Evolutionary conservation across 805 yeast genomes (phyloP).

Genomic region (Saccharomycopsis babjevae): DNA sequence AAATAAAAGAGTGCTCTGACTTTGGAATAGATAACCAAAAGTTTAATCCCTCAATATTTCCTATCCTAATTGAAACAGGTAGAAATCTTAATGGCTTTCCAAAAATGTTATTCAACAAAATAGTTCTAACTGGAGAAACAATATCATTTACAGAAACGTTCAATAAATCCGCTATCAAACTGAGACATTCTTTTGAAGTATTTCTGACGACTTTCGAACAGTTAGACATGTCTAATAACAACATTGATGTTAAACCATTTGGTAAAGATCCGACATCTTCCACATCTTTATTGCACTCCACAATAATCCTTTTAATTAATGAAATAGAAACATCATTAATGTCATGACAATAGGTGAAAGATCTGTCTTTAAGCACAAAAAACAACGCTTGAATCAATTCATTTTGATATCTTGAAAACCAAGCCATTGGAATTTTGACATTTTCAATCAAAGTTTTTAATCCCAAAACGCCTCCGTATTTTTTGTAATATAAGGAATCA

Average conservation of each 20-base stretch:
- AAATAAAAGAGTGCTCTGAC: slow-evolving; percentile 75
- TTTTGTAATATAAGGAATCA: slow-evolving; percentile 75
- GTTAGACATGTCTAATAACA: slow-evolving; percentile 87
- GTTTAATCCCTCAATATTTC: slow-evolving; percentile 91
- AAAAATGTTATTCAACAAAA: slow-evolving; percentile 84
- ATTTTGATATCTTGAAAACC: slow-evolving; percentile 69
- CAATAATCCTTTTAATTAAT: slow-evolving; percentile 52
- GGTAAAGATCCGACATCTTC: slow-evolving; percentile 49
- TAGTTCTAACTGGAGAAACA: slow-evolving; percentile 71
- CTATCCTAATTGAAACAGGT: slow-evolving; percentile 97
- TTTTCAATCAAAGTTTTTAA: slow-evolving; percentile 63
- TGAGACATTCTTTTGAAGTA: slow-evolving; percentile 65
- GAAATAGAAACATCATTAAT: slow-evolving; percentile 64
- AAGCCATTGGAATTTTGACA: slow-evolving; percentile 52
- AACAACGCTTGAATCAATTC: slow-evolving; percentile 80
- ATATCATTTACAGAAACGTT: slow-evolving; percentile 60
- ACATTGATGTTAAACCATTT: slow-evolving; percentile 59
- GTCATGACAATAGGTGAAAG: slow-evolving; percentile 73
- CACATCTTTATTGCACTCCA: slow-evolving; percentile 52
- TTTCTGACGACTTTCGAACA: slow-evolving; percentile 73
- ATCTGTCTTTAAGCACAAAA: slow-evolving; percentile 83
- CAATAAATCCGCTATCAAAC: slow-evolving; percentile 64
- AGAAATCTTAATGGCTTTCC: slow-evolving; percentile 93
- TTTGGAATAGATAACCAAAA: slow-evolving; percentile 75
- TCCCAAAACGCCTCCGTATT: slow-evolving; percentile 84